These are phyloP conservation scores for Leccinum aurantiacum DNA, from an alignment of 768 basidiomycete species.

Conservation along the genomic window DNA sequence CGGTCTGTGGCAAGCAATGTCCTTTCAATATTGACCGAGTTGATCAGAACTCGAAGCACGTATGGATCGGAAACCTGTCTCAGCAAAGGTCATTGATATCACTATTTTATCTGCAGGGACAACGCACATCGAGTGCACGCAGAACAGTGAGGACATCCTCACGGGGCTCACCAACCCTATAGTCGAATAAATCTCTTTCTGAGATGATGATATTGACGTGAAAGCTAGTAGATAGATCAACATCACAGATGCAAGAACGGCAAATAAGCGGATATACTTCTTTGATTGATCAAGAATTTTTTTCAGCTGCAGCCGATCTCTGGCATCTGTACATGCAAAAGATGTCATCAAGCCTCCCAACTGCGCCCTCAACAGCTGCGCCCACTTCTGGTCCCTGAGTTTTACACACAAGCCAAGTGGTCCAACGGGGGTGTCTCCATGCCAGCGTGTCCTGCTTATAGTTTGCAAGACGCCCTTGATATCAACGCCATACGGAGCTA, in stretches of 20 bases:
- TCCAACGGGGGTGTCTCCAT: slow-evolving; percentile 66
- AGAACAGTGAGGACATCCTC: slow-evolving; percentile 67
- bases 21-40: slow-evolving; percentile 68
- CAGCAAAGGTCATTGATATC: not conserved
- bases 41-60: slow-evolving; percentile 81
- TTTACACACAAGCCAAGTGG: slow-evolving; percentile 82
- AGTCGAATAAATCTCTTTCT: slow-evolving; percentile 81
- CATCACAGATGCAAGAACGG: not conserved
- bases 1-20: slow-evolving; percentile 66
- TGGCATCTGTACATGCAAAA: slow-evolving; percentile 72
- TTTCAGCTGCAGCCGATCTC: slow-evolving; percentile 60
- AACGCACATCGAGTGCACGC: slow-evolving; percentile 72
- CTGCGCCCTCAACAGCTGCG: slow-evolving; percentile 59
- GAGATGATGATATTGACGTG: slow-evolving; percentile 59
- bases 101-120: not conserved
- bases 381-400: slow-evolving; percentile 68
- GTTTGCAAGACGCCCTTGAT: slow-evolving; percentile 57
- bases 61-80: slow-evolving; percentile 71
- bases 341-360: slow-evolving; percentile 59
- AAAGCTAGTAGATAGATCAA: slow-evolving; percentile 37
- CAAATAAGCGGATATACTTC: slow-evolving; percentile 53
- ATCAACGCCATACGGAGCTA: slow-evolving; percentile 61
- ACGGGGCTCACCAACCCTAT: slow-evolving; percentile 67
- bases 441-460: slow-evolving; percentile 56
- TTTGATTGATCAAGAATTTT: slow-evolving; percentile 53